phyloP scores from a whole-genome alignment of 208 protist genomes.

The Acanthamoeba lenticulata region DNA sequence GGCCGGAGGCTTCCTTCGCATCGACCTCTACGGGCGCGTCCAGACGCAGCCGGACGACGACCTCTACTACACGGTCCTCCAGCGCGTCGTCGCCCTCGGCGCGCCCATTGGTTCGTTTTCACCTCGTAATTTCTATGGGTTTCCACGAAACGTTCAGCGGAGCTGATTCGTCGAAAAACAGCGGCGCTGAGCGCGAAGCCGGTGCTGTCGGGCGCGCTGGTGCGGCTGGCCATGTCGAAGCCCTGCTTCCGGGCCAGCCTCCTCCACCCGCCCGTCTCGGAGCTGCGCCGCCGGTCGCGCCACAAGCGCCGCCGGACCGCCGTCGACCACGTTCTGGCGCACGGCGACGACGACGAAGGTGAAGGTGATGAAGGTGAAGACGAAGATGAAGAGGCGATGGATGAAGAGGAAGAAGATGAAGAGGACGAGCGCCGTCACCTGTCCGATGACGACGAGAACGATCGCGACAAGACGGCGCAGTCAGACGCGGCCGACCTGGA shows the following conservation, averaged over 20 bases:
- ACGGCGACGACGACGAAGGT: neutral
- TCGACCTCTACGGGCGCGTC: neutral
- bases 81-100: neutral
- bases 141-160: neutral
- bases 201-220: neutral
- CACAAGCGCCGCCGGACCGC: neutral
- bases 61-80: constrained; percentile 34
- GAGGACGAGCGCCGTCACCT: neutral
- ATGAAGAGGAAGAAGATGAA: neutral
- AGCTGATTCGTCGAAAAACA: neutral
- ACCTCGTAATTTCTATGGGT: neutral
- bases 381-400: neutral
- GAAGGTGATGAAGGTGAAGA: neutral
- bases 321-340: neutral
- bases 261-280: neutral
- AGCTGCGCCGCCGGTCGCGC: neutral
- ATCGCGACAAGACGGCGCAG: neutral
- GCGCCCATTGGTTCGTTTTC: neutral
- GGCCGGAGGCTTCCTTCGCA: neutral
- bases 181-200: neutral
- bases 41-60: constrained; percentile 46
- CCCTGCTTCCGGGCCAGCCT: neutral
- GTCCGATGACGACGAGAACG: neutral
- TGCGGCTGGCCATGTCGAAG: neutral
- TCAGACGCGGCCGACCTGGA: neutral